Evolutionary conservation across 805 yeast genomes (phyloP).

Genomic region (Cyberlindnera saturnus): DNA sequence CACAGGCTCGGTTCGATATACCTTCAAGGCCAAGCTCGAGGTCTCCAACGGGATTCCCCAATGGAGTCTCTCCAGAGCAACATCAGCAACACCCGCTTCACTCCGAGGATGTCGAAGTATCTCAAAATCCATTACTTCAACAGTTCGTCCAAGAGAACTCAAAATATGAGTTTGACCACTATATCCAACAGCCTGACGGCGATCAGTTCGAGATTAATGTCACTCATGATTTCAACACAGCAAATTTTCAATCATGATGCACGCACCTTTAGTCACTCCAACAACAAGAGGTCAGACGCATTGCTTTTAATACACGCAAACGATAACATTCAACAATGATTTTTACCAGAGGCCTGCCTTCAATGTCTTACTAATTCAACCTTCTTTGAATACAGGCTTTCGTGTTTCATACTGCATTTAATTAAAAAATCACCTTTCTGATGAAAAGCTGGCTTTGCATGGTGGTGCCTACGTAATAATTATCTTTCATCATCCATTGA

Average conservation of each 20-base stretch:
- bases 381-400: too few relatives aligned
- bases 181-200: constrained; percentile 10
- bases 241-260: neutral
- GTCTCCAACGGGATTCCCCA: constrained; percentile 16
- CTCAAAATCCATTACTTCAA: constrained; percentile 7
- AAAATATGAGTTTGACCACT: constrained; percentile 10
- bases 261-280: neutral
- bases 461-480: neutral
- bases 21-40: constrained; percentile 16
- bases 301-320: too few relatives aligned
- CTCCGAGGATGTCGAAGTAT: neutral
- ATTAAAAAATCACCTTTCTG: too few relatives aligned
- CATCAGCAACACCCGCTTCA: neutral
- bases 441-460: too few relatives aligned
- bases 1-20: constrained; percentile 19
- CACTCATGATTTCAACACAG: neutral
- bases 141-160: constrained; percentile 12
- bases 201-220: constrained; percentile 3
- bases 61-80: neutral
- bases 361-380: too few relatives aligned
- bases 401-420: too few relatives aligned
- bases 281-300: too few relatives aligned
- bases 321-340: too few relatives aligned
- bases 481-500: neutral
- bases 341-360: too few relatives aligned